A percentile compares a stretch with the other conserved stretches of the same genome.
Conservation (phyloP, 2,329 filamentous ascomycete species). For the Exophiala mesophila region DNA sequence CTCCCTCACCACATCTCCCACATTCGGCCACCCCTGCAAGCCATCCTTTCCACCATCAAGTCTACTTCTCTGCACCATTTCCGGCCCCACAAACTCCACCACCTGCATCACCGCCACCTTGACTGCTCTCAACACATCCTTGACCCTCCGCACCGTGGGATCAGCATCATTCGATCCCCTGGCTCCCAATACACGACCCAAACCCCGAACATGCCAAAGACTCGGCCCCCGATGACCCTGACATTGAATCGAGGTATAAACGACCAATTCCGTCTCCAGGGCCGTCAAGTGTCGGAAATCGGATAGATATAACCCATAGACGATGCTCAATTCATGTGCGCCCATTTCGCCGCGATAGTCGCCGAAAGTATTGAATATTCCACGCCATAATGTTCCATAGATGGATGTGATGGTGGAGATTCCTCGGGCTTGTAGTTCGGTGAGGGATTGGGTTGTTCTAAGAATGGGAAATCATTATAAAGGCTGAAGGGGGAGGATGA, state of each 20-base stretch:
- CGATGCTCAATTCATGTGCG: constrained; percentile 68
- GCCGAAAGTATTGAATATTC: constrained; percentile 32
- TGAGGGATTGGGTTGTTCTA: constrained; percentile 26
- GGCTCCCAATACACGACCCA: constrained; percentile 34
- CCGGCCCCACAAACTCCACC: constrained; percentile 23
- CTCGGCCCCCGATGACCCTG: constrained; percentile 40
- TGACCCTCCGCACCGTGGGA: constrained; percentile 14
- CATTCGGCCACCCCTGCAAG: constrained; percentile 22
- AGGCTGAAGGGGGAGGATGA: background rate
- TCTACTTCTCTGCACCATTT: constrained; percentile 19
- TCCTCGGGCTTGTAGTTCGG: constrained; percentile 27
- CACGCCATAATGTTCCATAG: constrained; percentile 30
- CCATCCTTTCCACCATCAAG: constrained; percentile 16
- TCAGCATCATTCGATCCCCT: constrained; percentile 20
- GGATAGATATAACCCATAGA: constrained; percentile 56
- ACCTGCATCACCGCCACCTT: constrained; percentile 19
- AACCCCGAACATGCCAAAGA: constrained; percentile 44
- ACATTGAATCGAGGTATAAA: constrained; percentile 42
- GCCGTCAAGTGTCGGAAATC: constrained; percentile 39
- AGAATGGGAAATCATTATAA: background rate
- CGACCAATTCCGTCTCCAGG: constrained; percentile 43
- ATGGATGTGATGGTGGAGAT: constrained; percentile 29
- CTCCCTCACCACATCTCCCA: constrained; percentile 25
- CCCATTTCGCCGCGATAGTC: constrained; percentile 48
- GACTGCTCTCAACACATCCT: constrained; percentile 20